A percentile compares a stretch with the other conserved stretches of the same genome.
Conservation (phyloP, 2,329 filamentous ascomycete genomes). For the Exophiala sideris region DNA sequence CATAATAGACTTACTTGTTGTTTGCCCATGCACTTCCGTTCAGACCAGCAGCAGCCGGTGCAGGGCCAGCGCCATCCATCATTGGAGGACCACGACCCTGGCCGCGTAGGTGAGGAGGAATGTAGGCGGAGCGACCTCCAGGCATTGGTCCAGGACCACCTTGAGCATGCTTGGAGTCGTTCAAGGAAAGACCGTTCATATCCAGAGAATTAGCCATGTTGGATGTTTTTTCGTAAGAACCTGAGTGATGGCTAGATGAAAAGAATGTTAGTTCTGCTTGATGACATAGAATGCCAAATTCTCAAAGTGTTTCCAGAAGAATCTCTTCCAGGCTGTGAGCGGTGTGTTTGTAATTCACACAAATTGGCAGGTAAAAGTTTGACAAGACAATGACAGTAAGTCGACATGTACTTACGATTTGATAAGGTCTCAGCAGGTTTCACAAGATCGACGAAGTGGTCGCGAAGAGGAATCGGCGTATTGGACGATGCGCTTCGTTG, state of each 20-base stretch:
- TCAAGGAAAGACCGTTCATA: conserved; percentile 56
- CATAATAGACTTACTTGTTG: conserved; percentile 18
- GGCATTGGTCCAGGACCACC: conserved; percentile 27
- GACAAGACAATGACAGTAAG: not conserved
- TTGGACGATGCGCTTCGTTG: conserved; percentile 7
- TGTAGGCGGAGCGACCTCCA: conserved; percentile 56
- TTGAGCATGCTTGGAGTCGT: conserved; percentile 60
- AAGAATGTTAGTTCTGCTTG: not conserved
- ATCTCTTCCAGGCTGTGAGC: too few species aligned
- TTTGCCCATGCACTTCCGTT: conserved; percentile 37
- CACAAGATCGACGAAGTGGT: not conserved
- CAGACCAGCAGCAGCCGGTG: conserved; percentile 31
- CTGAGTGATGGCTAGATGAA: not conserved
- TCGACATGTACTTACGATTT: conserved; percentile 12
- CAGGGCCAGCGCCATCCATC: conserved; percentile 36
- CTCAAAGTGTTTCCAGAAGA: too few species aligned
- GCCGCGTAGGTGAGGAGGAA: conserved; percentile 61
- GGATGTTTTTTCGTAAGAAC: not conserved
- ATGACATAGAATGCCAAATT: not conserved
- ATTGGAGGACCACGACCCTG: conserved; percentile 33
- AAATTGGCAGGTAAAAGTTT: conserved; percentile 2
- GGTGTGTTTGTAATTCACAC: not conserved
- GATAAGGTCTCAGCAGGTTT: not conserved
- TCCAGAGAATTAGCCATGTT: conserved; percentile 55
- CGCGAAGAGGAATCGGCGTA: conserved; percentile 1